Base-by-base conservation (phyloP, 352 stramenopile species). In the Pythium rhizo-oryzae region DNA sequence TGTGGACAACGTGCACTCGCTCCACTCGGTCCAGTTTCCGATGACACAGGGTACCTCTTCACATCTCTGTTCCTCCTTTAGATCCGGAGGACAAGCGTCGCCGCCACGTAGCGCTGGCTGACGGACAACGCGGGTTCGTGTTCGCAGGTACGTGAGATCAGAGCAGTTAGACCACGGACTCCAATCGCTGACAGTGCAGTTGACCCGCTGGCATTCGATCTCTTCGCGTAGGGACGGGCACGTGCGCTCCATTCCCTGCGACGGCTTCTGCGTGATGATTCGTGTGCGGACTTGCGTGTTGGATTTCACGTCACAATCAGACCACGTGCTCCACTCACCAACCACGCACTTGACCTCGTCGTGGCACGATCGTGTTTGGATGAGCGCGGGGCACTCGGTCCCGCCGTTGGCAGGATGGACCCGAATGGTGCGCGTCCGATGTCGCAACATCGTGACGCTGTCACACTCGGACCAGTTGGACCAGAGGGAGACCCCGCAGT, bases 111-210 rank as follows among this genome's bases (percentile, higher is more conserved):
- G 50, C 15, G 80, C 69, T 0, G 71, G 70, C 49, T 85, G 77
- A 0, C 77, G 0, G n/a, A 92, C 68, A 0, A 69, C 78, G 2
- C 80, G 72, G 1, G 62, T 80, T 2, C 77, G 74, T 8, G 68
- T 80, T n/a, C 78, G 68, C 51, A 81, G 50, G 68, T 69, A 87
- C 4, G 67, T 82, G 8, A 76, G 74, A 9, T 67, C 4, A 11
- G 71, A 73, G 39, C 81, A 89, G 25, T 77, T 67, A 3, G 78
- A 72, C 80, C 81, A 92, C 16, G 75, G 53, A 0, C 64, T 55
- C 81, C 81, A 92, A 47, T 80, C 76, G 3, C 71, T 83, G 7
- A 90, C 75, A 0, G 73, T 73, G 51, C 84, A 92, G 54, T 90
- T 68, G 21, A 90, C 74, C 0, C 77, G 68, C 4, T 81, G 69